phyloP scores from a whole-genome alignment of 2,329 filamentous ascomycete species.

The Colletotrichum musae region DNA sequence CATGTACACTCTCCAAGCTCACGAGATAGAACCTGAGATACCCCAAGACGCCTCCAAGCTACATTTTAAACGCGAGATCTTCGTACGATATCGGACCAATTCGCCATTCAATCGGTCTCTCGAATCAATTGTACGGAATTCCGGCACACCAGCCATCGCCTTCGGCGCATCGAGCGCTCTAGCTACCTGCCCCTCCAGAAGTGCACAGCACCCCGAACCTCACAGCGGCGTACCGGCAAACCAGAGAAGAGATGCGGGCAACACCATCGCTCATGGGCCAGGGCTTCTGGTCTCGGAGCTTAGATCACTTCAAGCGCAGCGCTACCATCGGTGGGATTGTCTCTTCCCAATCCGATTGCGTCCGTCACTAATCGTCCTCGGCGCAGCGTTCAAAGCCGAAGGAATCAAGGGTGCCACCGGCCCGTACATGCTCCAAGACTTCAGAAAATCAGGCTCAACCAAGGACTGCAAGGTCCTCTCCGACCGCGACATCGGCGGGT shows the following conservation, averaged over 20 bases:
- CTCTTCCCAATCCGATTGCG: not conserved
- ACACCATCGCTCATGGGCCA: constrained; percentile 60
- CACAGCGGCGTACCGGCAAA: not conserved
- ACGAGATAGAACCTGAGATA: not conserved
- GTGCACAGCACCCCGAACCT: not conserved
- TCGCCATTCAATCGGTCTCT: too few species aligned
- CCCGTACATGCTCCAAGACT: constrained; percentile 76
- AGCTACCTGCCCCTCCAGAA: not conserved
- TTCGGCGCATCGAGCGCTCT: constrained; percentile 3
- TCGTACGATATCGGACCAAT: too few species aligned
- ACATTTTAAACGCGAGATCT: not conserved
- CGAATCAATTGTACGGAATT: not conserved
- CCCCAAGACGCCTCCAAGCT: not conserved
- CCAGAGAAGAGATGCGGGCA: constrained; percentile 60
- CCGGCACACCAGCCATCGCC: too few species aligned
- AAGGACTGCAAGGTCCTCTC: constrained; percentile 82
- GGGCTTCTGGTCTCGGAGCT: constrained; percentile 70
- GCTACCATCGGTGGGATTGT: constrained; percentile 65
- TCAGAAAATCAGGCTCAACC: constrained; percentile 65
- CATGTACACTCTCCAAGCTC: constrained; percentile 21
- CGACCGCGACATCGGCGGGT: constrained; percentile 89
- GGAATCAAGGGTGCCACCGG: constrained; percentile 75
- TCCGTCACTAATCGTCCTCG: not conserved
- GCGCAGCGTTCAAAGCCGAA: constrained; percentile 77
- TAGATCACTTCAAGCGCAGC: constrained; percentile 72